A percentile compares a stretch with the other conserved stretches of the same genome.
Evolutionary conservation across 2,329 filamentous ascomycete genomes (phyloP).

Genomic region (Aaosphaeria arxii): DNA sequence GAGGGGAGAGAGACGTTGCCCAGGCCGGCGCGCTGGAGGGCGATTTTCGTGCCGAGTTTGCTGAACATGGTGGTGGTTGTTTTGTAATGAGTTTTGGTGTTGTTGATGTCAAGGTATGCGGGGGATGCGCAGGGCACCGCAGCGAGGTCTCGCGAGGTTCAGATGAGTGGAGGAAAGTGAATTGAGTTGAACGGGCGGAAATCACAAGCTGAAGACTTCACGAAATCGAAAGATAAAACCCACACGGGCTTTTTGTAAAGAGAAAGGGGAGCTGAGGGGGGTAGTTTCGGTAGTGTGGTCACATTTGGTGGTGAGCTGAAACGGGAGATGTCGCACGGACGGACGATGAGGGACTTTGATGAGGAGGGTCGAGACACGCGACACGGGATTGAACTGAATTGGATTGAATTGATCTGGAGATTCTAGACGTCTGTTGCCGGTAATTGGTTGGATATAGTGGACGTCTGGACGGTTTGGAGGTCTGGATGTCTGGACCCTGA

Average conservation of each 20-base stretch:
- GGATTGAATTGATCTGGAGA: too few species aligned
- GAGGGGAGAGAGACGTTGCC: conserved; percentile 48
- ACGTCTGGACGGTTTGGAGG: too few species aligned
- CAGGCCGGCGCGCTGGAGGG: conserved; percentile 56
- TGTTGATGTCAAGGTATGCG: conserved; percentile 1
- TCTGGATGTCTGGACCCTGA: too few species aligned
- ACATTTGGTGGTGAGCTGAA: conserved; percentile 11
- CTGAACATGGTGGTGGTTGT: conserved; percentile 49
- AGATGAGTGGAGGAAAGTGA: not conserved
- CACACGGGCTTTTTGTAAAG: conserved; percentile 7
- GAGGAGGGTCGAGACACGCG: too few species aligned
- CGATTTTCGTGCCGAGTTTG: conserved; percentile 56
- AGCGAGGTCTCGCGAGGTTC: not conserved
- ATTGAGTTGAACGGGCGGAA: not conserved
- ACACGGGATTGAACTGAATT: too few species aligned
- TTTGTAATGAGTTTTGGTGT: not conserved
- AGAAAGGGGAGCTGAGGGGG: conserved; percentile 3
- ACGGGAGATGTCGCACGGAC: conserved; percentile 27
- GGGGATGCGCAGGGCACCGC: not conserved
- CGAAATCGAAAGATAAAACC: too few species aligned
- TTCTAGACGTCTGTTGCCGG: too few species aligned
- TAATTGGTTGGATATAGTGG: too few species aligned
- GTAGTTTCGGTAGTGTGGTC: conserved; percentile 12
- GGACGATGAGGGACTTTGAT: not conserved
- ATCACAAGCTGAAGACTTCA: not conserved